Conservation (phyloP, 1,284 basidiomycete genomes). For the Sanghuangporus baumii region DNA sequence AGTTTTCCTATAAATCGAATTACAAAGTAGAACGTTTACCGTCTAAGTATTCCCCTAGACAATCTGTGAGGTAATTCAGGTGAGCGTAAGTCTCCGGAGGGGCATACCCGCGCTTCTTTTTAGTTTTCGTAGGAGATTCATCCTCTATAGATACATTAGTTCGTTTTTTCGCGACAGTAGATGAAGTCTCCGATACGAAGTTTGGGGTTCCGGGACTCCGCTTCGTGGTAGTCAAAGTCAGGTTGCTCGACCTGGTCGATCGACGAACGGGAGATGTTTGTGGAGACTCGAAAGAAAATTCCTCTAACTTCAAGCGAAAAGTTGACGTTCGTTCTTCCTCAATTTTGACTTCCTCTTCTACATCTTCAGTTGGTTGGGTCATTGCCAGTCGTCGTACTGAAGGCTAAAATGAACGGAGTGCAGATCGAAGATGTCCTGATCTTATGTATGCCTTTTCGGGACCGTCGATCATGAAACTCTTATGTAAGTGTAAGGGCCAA, state of each 20-base stretch:
- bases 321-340: not conserved
- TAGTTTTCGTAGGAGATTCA: constrained; percentile 15
- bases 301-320: not conserved
- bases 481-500: no score
- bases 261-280: not conserved
- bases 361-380: not conserved
- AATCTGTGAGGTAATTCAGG: constrained; percentile 37
- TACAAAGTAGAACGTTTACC: constrained; percentile 28
- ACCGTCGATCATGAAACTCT: no score
- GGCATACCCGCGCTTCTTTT: constrained; percentile 38
- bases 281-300: not conserved
- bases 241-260: not conserved
- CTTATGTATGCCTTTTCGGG: no score
- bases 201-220: not conserved
- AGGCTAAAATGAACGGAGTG: not conserved
- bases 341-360: not conserved
- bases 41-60: constrained; percentile 38
- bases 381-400: not conserved
- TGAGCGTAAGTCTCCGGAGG: constrained; percentile 42
- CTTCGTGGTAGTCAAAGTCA: no score
- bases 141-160: not conserved
- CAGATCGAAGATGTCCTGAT: not conserved
- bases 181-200: not conserved
- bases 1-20: not conserved
- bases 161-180: not conserved